Base-by-base conservation (phyloP, 139 green algal species). In the Volvox africanus region DNA sequence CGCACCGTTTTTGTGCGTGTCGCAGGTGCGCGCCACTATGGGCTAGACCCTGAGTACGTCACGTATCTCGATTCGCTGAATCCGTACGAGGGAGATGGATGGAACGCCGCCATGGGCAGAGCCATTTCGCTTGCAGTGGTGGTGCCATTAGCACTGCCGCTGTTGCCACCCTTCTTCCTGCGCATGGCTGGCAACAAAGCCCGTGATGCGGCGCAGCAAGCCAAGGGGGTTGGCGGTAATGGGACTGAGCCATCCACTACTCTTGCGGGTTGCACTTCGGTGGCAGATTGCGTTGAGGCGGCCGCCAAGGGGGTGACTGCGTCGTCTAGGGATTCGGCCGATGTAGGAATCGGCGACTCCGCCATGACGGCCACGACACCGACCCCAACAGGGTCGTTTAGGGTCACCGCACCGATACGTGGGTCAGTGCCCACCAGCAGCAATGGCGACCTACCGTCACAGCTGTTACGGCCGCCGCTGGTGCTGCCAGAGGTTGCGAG, bases 1-100 rank as follows among this genome's bases (percentile, higher is more conserved):
- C n/a, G n/a, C n/a, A n/a, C n/a, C n/a, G n/a, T n/a, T n/a, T n/a
- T n/a, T 55, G 44, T 55, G 44, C 44, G 44, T 55, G 44, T 55
- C 77, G 80, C 84, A 94, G 92, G 92, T 20, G 92, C 80, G 17
- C 61, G 80, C 0, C 75, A 93, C 30, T 76, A 93, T 81, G 68
- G 67, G 13, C 62, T 94, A 21, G 75, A 92, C 36, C 73, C 80
- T 0, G 28, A 61, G 5, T 94, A 94, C 73, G 35, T 91, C 6
- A 26, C 80, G 20, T 91, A 82, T 36, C 86, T 94, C 30, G 79
- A 82, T 22, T 88, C 61, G 24, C 80, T 94, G 61, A 16, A 80
- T 81, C 19, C 89, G 32, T 94, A 93, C 65, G 61, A 90, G 21
- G 17, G 86, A 2, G 30, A 82, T 0, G 82, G 61, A 12, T 55